Conservation (phyloP, 768 basidiomycete genomes). For the Symmetrospora coprosmae region DNA sequence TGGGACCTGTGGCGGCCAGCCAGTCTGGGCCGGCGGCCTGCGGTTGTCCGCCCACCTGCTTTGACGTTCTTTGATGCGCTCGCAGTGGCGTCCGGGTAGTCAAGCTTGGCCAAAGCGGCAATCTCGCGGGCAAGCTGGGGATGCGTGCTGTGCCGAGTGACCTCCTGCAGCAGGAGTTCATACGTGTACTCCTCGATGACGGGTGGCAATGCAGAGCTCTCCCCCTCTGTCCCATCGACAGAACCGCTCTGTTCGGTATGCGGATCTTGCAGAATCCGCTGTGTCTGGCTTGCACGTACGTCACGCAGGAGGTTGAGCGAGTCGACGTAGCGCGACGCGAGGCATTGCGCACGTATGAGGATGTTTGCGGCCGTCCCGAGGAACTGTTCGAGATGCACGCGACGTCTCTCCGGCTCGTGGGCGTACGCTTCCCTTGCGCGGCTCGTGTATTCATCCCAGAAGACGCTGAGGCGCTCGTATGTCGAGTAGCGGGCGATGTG, state of each 20-base stretch:
- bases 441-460: background rate
- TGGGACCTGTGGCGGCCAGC: too few relatives aligned
- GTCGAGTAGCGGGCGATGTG: constrained; percentile 13
- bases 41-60: too few relatives aligned
- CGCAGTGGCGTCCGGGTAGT: background rate
- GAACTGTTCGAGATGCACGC: background rate
- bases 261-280: too few relatives aligned
- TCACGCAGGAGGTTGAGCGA: background rate
- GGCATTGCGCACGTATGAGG: background rate
- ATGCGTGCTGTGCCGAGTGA: background rate
- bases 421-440: background rate
- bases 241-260: too few relatives aligned
- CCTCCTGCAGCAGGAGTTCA: background rate
- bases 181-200: constrained; percentile 1
- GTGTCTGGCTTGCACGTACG: background rate
- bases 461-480: background rate
- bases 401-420: background rate
- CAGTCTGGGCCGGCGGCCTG: too few relatives aligned
- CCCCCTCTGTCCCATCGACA: too few relatives aligned
- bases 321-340: background rate
- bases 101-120: background rate
- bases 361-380: background rate
- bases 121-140: background rate
- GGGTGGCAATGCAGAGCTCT: too few relatives aligned
- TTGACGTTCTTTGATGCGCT: too few relatives aligned